Base-by-base conservation (phyloP, 768 basidiomycete species). In the Russula earlei region DNA sequence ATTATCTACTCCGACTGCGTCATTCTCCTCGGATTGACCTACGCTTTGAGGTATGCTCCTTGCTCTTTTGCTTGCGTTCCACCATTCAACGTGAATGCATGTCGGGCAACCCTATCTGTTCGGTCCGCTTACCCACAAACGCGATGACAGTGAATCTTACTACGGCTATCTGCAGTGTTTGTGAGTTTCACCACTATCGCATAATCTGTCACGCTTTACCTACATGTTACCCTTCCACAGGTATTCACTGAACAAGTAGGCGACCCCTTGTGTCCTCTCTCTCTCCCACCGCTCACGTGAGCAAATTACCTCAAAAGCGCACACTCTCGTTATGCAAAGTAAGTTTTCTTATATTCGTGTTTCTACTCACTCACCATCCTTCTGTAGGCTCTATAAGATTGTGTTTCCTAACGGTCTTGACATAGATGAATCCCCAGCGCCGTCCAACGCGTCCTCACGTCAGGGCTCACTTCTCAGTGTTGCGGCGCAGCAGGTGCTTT, bases 81-180 rank as follows among this genome's bases (percentile, higher is more conserved):
- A 10, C 48, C 24, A 2, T 31, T 47, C 36, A 45, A 12, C 2
- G 42, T 20, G 38, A 38, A 42, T 4, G 14, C 29, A n/a, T 12
- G 40, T n/a, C 22, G 37, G 31, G 9, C 40, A 15, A 43, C 31
- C 46, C 36, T 37, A 11, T 12, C 7, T 29, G 19, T 17, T 37
- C 14, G 22, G 37, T 50, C 27, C 55, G 44, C 40, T 54, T 38
- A 42, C 41, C 42, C 54, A n/a, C n/a, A 22, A 20, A 19, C n/a
- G 52, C 22, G 49, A 49, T 61, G 24, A n/a, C 54, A 87, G 84
- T 54, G 87, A 89, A 69, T 81, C 82, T 1, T 87, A 87, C 67
- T 81, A 79, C 74, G 87, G 87, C 33, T 89, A 89, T 65, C 62
- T 88, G 8, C 85, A 87, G 62, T 88, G 85, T 72, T 74, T 88